Evolutionary conservation across 768 basidiomycete species (phyloP).

Genomic region (Amanita pallidorosea): DNA sequence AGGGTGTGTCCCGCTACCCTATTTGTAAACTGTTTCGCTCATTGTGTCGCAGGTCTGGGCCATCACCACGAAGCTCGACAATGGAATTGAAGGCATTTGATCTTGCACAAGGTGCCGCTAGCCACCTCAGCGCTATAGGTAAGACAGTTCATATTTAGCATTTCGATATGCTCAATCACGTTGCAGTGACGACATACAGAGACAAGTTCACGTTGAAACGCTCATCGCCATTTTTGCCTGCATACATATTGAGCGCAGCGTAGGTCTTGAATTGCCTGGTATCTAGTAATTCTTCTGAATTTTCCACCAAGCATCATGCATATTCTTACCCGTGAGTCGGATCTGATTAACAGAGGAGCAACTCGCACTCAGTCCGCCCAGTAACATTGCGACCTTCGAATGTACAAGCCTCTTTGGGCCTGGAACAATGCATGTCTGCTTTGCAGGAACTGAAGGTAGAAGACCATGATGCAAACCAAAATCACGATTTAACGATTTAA

Average conservation of each 20-base stretch:
- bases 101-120: conserved; percentile 63
- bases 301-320: conserved; percentile 57
- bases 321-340: conserved; percentile 51
- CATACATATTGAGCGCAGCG: conserved; percentile 65
- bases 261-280: conserved; percentile 22
- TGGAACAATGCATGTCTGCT: conserved; percentile 52
- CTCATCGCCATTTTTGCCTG: conserved; percentile 55
- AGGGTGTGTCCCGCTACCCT: conserved; percentile 27
- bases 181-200: conserved; percentile 46
- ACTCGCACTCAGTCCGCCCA: conserved; percentile 18
- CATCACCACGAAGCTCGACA: conserved; percentile 34
- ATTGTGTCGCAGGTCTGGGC: conserved; percentile 25
- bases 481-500: conserved; percentile 7
- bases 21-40: conserved; percentile 1
- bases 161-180: background rate
- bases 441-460: conserved; percentile 59
- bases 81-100: conserved; percentile 61
- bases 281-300: conserved; percentile 3
- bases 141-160: conserved; percentile 7
- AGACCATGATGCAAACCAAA: conserved; percentile 8
- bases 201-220: conserved; percentile 52
- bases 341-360: background rate
- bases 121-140: conserved; percentile 60
- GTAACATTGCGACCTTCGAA: conserved; percentile 66
- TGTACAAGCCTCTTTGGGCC: conserved; percentile 55